These are phyloP conservation scores for Xylaria sp. DNA, from an alignment of 2,329 filamentous ascomycete genomes.

Conservation along the genomic window DNA sequence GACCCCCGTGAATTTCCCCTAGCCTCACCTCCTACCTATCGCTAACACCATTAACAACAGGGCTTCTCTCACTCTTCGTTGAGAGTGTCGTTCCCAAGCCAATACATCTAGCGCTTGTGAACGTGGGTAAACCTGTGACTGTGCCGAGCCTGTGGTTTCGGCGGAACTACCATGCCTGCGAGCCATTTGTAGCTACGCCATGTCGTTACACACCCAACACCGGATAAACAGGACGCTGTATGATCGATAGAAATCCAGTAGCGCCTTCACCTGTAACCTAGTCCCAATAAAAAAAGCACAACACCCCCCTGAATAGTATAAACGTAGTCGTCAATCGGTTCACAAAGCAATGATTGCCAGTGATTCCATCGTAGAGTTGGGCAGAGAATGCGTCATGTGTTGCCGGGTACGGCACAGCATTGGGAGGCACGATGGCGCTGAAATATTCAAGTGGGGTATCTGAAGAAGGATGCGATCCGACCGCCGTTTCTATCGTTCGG, in stretches of 20 bases:
- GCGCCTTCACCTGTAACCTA: constrained; percentile 12
- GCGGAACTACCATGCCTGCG: constrained; percentile 1
- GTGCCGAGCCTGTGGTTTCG: constrained; percentile 1
- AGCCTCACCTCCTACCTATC: constrained; percentile 2
- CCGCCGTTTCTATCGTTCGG: constrained; percentile 34
- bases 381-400: constrained; percentile 13
- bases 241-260: constrained; percentile 15
- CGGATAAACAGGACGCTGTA: constrained; percentile 11
- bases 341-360: constrained; percentile 3
- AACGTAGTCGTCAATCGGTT: constrained; percentile 13
- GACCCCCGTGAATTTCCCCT: neutral
- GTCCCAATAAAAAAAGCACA: constrained; percentile 11
- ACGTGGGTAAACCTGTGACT: neutral
- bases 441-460: constrained; percentile 28
- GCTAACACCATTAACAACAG: neutral
- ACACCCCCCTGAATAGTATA: constrained; percentile 7
- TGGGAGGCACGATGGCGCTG: constrained; percentile 24
- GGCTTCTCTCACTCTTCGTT: neutral
- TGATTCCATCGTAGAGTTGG: constrained; percentile 21
- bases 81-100: constrained; percentile 8
- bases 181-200: neutral
- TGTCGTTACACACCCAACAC: constrained; percentile 14
- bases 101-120: constrained; percentile 11
- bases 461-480: constrained; percentile 29
- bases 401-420: constrained; percentile 22